phyloP scores from a whole-genome alignment of 2,329 filamentous ascomycete genomes.

The Mycosphaerella arachidis region DNA sequence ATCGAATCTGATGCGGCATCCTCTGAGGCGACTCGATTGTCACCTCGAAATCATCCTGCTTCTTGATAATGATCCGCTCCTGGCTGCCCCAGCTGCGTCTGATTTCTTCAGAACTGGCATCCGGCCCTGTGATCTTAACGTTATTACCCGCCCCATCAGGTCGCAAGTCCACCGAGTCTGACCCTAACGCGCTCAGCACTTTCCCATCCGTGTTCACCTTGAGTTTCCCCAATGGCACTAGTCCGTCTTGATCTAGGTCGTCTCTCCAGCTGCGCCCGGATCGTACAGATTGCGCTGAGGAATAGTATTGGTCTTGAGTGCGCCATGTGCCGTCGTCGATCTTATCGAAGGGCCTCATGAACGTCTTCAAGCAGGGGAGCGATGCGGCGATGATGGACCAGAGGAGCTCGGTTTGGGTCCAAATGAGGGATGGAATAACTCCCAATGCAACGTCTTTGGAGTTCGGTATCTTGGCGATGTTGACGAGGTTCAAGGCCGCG shows the following conservation, averaged over 20 bases:
- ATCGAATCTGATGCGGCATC: constrained; percentile 11
- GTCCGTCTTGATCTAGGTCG: neutral
- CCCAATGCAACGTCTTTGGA: constrained; percentile 5
- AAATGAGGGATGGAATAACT: constrained; percentile 12
- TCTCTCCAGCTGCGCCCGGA: constrained; percentile 8
- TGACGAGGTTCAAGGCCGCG: constrained; percentile 13
- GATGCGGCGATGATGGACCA: constrained; percentile 21
- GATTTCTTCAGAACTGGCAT: constrained; percentile 1
- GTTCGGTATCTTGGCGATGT: constrained; percentile 5
- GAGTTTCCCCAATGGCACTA: constrained; percentile 1
- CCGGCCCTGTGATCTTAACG: constrained; percentile 1
- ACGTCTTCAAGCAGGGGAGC: constrained; percentile 17
- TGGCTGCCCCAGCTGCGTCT: constrained; percentile 12
- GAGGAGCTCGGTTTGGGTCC: constrained; percentile 15
- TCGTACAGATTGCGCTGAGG: constrained; percentile 10
- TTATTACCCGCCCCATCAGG: constrained; percentile 7
- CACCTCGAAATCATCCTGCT: constrained; percentile 3
- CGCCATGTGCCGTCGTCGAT: constrained; percentile 18
- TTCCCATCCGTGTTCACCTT: neutral
- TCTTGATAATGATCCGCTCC: constrained; percentile 9
- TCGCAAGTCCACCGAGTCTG: constrained; percentile 4
- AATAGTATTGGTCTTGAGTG: constrained; percentile 11
- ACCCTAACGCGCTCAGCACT: neutral
- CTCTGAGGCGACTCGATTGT: constrained; percentile 4
- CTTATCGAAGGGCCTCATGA: constrained; percentile 19